These are phyloP conservation scores for Podila verticillata DNA, from an alignment of 192 early-diverging fungal genomes.

Conservation along the genomic window DNA sequence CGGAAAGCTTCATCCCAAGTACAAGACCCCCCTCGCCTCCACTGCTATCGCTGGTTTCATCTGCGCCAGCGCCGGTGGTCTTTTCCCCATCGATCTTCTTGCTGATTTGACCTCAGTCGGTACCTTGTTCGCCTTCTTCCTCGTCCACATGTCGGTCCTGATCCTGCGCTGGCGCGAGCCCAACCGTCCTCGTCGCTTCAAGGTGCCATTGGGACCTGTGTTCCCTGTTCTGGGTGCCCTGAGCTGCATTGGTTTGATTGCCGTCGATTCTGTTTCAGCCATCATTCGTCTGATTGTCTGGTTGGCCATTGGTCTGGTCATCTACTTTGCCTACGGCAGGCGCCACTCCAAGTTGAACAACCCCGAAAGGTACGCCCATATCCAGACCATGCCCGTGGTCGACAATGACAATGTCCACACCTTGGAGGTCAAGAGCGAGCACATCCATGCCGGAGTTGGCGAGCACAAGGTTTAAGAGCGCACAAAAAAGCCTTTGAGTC, in stretches of 20 bases:
- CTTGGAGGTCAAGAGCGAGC: constrained; percentile 13
- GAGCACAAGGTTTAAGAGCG: not conserved
- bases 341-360: constrained; percentile 70
- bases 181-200: constrained; percentile 72
- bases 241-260: constrained; percentile 70
- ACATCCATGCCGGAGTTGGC: not conserved
- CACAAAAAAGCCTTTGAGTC: too few species aligned
- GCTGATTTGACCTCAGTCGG: constrained; percentile 89
- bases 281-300: constrained; percentile 82
- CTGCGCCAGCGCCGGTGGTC: constrained; percentile 72
- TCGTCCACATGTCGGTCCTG: constrained; percentile 79
- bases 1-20: constrained; percentile 72
- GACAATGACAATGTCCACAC: constrained; percentile 1
- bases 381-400: constrained; percentile 21
- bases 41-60: constrained; percentile 74
- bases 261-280: constrained; percentile 69
- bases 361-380: constrained; percentile 27
- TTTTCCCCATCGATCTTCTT: constrained; percentile 86
- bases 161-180: constrained; percentile 79
- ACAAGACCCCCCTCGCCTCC: constrained; percentile 80
- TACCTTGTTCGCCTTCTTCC: constrained; percentile 87
- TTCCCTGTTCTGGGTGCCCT: constrained; percentile 70
- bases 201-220: constrained; percentile 72
- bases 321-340: constrained; percentile 75
- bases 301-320: constrained; percentile 77